Percentiles rank a stretch among this genome's conserved stretches.
Conservation (phyloP, 139 green algal genomes). For the Zygnema circumcarinatum region DNA sequence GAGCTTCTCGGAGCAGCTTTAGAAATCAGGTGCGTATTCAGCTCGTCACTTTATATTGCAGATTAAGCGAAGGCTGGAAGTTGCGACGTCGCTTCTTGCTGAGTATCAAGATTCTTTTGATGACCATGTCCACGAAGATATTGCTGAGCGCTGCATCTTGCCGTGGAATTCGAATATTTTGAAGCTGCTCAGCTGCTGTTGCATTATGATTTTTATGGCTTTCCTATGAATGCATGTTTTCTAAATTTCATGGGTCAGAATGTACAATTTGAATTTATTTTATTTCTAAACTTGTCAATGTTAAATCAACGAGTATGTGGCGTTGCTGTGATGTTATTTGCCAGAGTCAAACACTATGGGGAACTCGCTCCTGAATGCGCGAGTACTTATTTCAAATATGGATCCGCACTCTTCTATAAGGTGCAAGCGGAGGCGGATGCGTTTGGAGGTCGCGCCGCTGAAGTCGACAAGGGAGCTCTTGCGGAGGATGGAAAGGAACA, state of each 20-base stretch:
- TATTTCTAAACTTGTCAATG: too few relatives aligned
- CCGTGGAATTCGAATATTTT: not conserved
- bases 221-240: too few relatives aligned
- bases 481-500: conserved; percentile 21
- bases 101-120: conserved; percentile 11
- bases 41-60: not conserved
- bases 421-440: conserved; percentile 73
- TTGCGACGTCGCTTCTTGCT: conserved; percentile 9
- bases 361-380: conserved; percentile 70
- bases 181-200: not conserved
- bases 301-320: too few relatives aligned
- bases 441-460: conserved; percentile 57
- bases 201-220: too few relatives aligned
- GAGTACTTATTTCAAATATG: conserved; percentile 75
- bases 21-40: conserved; percentile 17
- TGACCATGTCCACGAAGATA: conserved; percentile 3
- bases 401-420: conserved; percentile 72
- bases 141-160: not conserved
- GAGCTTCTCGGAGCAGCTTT: conserved; percentile 21
- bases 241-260: too few relatives aligned
- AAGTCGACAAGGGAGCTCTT: conserved; percentile 11
- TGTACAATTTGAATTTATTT: too few relatives aligned
- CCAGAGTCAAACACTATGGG: conserved; percentile 66
- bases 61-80: not conserved
- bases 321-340: too few relatives aligned